Base-by-base conservation (phyloP, 192 early-diverging fungal species). In the Borealophlyctis nickersoniae region DNA sequence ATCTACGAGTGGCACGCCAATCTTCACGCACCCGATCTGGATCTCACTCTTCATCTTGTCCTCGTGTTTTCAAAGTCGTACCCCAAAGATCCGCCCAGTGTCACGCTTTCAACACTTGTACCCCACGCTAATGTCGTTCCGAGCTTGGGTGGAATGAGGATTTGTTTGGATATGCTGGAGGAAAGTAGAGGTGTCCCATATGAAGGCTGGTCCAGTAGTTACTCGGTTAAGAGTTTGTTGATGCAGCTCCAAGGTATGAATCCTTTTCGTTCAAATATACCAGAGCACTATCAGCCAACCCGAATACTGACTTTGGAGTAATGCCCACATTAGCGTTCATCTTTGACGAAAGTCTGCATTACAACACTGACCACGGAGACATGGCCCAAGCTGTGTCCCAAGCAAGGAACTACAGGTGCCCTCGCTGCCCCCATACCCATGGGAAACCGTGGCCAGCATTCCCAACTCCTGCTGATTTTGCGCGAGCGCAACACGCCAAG, bases 1-100 rank as follows among this genome's bases (percentile, higher is more conserved):
- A 63, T 63, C 52, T 63, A 53, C 52, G 62, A 63, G 54, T 63
- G 62, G 62, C 62, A 63, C 52, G 62, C 52, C 9, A 53, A 30
- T 31, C 16, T 63, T 16, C n/a, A 23, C 11, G 23, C 5, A 9
- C 14, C n/a, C 5, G 52, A 53, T 27, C 5, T 24, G 14, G 52
- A 23, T 5, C 52, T 63, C 31, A 53, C 34, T 26, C 11, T 63
- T 23, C 62, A 63, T 54, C 62, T 63, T 23, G 33, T 63, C n/a
- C 32, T 63, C 13, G 62, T 63, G 32, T 63, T 63, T 36, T 52
- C 62, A 11, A 63, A 52, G 34, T 32, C n/a, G 11, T 63, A 53
- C 26, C 62, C 62, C 29, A 23, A 19, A 13, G 32, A 63, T 23
- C 62, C 62, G n/a, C 62, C 62, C n/a, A 63, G 52, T 24, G 50